Evolutionary conservation across 2,329 filamentous ascomycete species (phyloP).

Genomic region (Fusarium floridanum): DNA sequence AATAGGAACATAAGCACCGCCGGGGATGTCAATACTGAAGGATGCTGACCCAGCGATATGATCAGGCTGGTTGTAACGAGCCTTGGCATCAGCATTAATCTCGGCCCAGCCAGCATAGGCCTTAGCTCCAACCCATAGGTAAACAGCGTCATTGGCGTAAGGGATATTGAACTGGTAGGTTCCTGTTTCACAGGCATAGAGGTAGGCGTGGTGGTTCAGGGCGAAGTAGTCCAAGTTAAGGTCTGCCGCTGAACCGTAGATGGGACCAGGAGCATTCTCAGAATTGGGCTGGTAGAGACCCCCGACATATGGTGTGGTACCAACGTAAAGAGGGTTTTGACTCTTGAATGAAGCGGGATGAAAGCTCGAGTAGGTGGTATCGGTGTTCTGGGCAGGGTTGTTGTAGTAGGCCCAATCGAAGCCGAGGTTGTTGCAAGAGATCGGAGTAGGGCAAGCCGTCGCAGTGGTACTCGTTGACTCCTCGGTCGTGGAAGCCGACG

Average conservation of each 20-base stretch:
- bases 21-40: background rate
- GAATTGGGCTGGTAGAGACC: background rate
- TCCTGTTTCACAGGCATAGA: background rate
- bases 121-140: background rate
- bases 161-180: background rate
- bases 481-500: background rate
- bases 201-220: background rate
- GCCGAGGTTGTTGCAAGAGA: conserved; percentile 3
- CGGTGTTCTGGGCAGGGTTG: conserved; percentile 3
- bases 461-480: background rate
- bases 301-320: background rate
- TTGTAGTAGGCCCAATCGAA: conserved; percentile 9
- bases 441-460: background rate
- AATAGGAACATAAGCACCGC: background rate
- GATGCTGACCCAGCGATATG: background rate
- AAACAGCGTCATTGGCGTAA: conserved; percentile 1
- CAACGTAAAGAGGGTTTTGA: background rate
- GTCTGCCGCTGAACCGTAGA: background rate
- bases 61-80: background rate
- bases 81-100: background rate
- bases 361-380: conserved; percentile 4
- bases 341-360: background rate
- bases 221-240: background rate
- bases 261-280: background rate
- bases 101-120: background rate